These are phyloP conservation scores for Neospermospora avenae DNA, from an alignment of 2,329 filamentous ascomycete genomes.

Conservation along the genomic window DNA sequence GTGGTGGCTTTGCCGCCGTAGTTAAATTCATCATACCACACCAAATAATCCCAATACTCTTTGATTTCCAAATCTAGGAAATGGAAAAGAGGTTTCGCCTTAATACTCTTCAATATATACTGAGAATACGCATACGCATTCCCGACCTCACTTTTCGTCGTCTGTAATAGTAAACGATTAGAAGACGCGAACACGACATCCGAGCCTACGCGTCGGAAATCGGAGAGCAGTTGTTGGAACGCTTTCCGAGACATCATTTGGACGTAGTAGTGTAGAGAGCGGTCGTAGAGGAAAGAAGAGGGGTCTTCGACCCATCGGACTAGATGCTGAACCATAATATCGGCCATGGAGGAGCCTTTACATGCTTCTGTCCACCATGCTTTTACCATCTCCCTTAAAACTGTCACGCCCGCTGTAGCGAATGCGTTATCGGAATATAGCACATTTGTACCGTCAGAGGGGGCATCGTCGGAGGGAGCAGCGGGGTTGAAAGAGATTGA, in stretches of 20 bases:
- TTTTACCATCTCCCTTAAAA: slow-evolving; percentile 97
- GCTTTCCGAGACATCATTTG: slow-evolving; percentile 99
- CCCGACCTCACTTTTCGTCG: slow-evolving; percentile 92
- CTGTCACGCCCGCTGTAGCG: slow-evolving; percentile 83
- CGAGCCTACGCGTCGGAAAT: slow-evolving; percentile 92
- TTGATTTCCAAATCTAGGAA: slow-evolving; percentile 97
- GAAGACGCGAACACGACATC: slow-evolving; percentile 94
- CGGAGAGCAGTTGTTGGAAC: slow-evolving; percentile 92
- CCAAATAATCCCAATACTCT: slow-evolving; percentile 98
- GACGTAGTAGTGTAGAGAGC: slow-evolving; percentile 92
- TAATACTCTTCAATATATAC: slow-evolving; percentile 97
- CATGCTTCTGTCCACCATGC: slow-evolving; percentile 97
- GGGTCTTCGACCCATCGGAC: slow-evolving; percentile 96
- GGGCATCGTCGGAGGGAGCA: slow-evolving; percentile 55
- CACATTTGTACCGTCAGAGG: slow-evolving; percentile 61
- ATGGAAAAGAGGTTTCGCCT: slow-evolving; percentile 90
- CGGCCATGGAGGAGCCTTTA: slow-evolving; percentile 87
- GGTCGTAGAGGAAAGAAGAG: slow-evolving; percentile 91
- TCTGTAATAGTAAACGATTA: slow-evolving; percentile 87
- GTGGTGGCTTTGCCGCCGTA: slow-evolving; percentile 92
- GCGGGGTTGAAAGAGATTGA: slow-evolving; percentile 82
- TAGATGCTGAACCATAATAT: slow-evolving; percentile 94
- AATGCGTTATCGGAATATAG: slow-evolving; percentile 88
- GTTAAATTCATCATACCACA: slow-evolving; percentile 99
- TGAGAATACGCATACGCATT: slow-evolving; percentile 96